Percentiles rank a stretch among this genome's conserved stretches.
These are phyloP conservation scores for Ceratocystis variospora DNA, from an alignment of 2,329 filamentous ascomycete genomes.

Conservation along the genomic window DNA sequence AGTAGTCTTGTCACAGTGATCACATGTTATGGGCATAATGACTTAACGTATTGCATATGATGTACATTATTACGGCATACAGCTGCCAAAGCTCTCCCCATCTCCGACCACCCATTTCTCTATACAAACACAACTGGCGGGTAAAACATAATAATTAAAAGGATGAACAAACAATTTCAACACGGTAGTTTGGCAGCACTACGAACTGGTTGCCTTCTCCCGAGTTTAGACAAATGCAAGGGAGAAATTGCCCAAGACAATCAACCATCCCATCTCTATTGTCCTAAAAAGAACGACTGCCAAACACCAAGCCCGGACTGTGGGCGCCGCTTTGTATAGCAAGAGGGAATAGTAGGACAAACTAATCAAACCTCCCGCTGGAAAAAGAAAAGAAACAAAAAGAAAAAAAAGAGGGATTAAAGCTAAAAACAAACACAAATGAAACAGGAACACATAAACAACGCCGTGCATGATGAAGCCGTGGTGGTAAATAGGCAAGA, in stretches of 20 bases:
- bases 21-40: neutral
- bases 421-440: neutral
- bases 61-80: no score
- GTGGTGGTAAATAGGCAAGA: neutral
- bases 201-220: neutral
- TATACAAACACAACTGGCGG: neutral
- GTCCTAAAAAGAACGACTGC: neutral
- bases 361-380: no score
- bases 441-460: neutral
- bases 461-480: neutral
- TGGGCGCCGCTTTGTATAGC: neutral
- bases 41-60: neutral
- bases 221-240: neutral
- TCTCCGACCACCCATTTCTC: neutral
- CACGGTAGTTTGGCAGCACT: neutral
- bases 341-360: neutral
- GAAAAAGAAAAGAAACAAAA: neutral
- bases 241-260: neutral
- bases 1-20: neutral
- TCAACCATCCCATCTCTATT: neutral
- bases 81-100: no score
- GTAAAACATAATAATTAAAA: neutral
- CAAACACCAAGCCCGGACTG: slow-evolving; percentile 7
- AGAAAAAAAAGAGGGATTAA: neutral
- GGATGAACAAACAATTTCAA: neutral